These are phyloP conservation scores for Apostasia ramifera DNA, from an alignment of 106 monocot genomes.

Conservation along the genomic window DNA sequence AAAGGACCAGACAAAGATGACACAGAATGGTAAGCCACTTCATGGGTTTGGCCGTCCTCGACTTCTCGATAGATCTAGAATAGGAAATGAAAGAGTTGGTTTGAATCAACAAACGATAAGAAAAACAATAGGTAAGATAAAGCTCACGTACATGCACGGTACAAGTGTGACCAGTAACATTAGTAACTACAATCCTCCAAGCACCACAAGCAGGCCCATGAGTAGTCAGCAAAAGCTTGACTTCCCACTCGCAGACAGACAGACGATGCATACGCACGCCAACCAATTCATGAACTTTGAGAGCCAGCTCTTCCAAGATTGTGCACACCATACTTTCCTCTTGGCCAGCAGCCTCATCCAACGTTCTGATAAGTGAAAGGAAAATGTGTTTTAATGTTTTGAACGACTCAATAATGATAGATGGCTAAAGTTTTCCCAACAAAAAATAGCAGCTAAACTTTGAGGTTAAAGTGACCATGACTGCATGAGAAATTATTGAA, in stretches of 20 bases:
- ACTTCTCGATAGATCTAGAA: constrained; percentile 88
- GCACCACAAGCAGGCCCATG: constrained; percentile 70
- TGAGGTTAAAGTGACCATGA: neutral
- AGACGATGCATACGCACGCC: constrained; percentile 96
- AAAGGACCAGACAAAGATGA: constrained; percentile 50
- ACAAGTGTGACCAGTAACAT: constrained; percentile 90
- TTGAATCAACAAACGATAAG: neutral
- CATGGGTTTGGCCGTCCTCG: constrained; percentile 58
- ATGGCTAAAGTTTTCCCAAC: too few relatives aligned
- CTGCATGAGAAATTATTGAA: neutral
- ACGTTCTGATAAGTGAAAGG: constrained; percentile 20
- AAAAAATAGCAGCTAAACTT: neutral
- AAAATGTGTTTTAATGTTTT: neutral
- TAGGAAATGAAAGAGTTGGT: neutral
- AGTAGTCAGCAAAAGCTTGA: constrained; percentile 70
- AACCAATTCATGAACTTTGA: constrained; percentile 65
- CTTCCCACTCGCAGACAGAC: constrained; percentile 97
- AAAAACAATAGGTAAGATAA: neutral
- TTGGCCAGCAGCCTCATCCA: constrained; percentile 32
- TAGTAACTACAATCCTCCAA: constrained; percentile 84
- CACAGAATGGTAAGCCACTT: constrained; percentile 67
- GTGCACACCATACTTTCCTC: constrained; percentile 53
- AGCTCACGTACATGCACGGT: constrained; percentile 65
- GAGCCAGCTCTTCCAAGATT: constrained; percentile 65
- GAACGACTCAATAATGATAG: neutral